Conservation (phyloP, 768 basidiomycete genomes). For the Phaffia australis region DNA sequence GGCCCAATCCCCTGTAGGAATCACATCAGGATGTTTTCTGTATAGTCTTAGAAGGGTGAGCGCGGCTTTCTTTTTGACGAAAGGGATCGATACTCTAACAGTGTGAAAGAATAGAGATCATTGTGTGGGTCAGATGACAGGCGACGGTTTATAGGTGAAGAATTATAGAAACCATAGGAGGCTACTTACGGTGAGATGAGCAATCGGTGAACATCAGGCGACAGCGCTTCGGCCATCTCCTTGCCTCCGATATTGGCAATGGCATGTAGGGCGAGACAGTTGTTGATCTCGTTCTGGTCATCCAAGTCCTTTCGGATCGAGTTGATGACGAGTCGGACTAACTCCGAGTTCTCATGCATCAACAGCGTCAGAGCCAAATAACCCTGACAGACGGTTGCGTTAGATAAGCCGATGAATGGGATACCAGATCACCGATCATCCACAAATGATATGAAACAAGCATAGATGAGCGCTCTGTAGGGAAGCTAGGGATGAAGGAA, state of each 20-base stretch:
- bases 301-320: conserved; percentile 96
- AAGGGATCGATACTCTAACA: conserved; percentile 74
- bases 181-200: conserved; percentile 76
- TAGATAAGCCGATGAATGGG: no score
- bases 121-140: conserved; percentile 4
- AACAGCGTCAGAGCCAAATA: conserved; percentile 93
- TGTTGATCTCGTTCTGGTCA: conserved; percentile 84
- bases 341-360: conserved; percentile 98
- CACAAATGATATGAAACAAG: background rate
- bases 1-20: conserved; percentile 91
- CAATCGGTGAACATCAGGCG: conserved; percentile 83
- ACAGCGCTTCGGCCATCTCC: conserved; percentile 95
- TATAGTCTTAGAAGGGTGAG: conserved; percentile 84
- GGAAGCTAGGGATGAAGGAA: background rate
- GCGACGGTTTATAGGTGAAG: background rate
- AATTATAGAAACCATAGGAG: background rate
- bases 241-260: conserved; percentile 96
- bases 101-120: background rate
- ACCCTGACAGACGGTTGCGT: conserved; percentile 49
- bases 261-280: conserved; percentile 91
- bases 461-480: background rate
- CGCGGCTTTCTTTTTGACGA: conserved; percentile 98
- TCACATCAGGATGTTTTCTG: conserved; percentile 87
- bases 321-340: conserved; percentile 91
- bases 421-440: no score